These are phyloP conservation scores for Vinca major DNA, from an alignment of 305 asterid genomes.

Conservation along the genomic window DNA sequence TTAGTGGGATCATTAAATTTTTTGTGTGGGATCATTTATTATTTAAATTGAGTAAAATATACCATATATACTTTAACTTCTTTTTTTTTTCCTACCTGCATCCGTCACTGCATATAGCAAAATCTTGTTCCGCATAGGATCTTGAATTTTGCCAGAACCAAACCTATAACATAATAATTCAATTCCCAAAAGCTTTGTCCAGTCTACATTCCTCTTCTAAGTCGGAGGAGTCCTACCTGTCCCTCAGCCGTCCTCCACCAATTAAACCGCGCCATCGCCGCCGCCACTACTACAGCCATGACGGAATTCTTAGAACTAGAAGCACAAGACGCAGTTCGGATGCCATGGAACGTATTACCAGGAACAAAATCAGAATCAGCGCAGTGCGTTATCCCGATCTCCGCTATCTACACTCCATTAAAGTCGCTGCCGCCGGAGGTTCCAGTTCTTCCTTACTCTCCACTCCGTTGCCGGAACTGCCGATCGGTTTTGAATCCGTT, in stretches of 20 bases:
- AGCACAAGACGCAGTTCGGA: slow-evolving; percentile 39
- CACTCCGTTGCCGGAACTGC: slow-evolving; percentile 91
- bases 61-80: no score
- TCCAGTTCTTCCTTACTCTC: slow-evolving; percentile 13
- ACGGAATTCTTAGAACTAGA: slow-evolving; percentile 42
- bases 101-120: no score
- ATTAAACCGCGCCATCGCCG: background rate
- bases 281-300: slow-evolving; percentile 14
- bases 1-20: no score
- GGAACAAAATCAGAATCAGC: slow-evolving; percentile 52
- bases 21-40: no score
- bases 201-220: no score
- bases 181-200: no score
- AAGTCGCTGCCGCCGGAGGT: slow-evolving; percentile 48
- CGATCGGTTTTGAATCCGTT: slow-evolving; percentile 91
- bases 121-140: no score
- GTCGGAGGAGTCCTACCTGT: background rate
- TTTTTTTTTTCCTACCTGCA: no score
- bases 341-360: slow-evolving; percentile 54
- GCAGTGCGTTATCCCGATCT: slow-evolving; percentile 42
- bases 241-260: background rate
- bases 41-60: no score
- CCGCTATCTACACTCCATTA: slow-evolving; percentile 63
- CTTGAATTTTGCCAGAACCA: no score
- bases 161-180: no score